Evolutionary conservation across 352 stramenopile species (phyloP).

Genomic region (Halophytophthora polymorphica): DNA sequence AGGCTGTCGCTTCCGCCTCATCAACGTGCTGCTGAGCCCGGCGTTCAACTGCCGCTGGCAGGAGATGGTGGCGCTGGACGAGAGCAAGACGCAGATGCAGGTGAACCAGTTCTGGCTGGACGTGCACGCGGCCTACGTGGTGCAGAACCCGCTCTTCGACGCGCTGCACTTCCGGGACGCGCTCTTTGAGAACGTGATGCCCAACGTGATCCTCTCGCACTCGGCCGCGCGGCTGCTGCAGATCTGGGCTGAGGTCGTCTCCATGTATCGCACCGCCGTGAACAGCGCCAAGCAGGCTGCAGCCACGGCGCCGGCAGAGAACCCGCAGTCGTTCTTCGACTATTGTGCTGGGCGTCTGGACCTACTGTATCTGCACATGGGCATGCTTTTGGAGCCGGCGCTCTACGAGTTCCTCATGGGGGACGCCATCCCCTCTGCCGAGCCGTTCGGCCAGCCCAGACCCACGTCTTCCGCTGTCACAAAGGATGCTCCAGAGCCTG

Average conservation of each 20-base stretch:
- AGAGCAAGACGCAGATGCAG: conserved; percentile 10
- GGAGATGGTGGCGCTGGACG: conserved; percentile 31
- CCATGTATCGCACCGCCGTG: conserved; percentile 48
- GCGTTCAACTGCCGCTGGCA: conserved; percentile 51
- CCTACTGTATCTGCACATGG: conserved; percentile 70
- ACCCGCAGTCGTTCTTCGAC: conserved; percentile 51
- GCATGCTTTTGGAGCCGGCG: conserved; percentile 46
- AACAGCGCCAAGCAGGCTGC: conserved; percentile 25
- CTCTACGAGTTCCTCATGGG: conserved; percentile 47
- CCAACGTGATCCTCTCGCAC: conserved; percentile 43
- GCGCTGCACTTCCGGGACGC: conserved; percentile 59
- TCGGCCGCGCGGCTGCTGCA: conserved; percentile 46
- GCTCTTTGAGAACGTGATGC: conserved; percentile 52
- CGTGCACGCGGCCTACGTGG: conserved; percentile 54
- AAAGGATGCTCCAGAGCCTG: background rate
- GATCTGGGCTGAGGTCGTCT: conserved; percentile 61
- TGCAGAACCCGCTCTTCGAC: conserved; percentile 43
- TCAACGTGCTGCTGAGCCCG: conserved; percentile 63
- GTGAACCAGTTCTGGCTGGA: conserved; percentile 57
- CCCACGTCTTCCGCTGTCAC: conserved; percentile 1
- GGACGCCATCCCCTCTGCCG: conserved; percentile 17
- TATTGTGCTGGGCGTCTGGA: conserved; percentile 55
- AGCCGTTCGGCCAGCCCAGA: conserved; percentile 15
- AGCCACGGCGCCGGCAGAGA: conserved; percentile 15
- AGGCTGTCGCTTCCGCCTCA: conserved; percentile 64